Evolutionary conservation across 176 grass and related monocot genomes (phyloP), one percentile per base, ranked within the genome.

Genomic region (Poa pratensis): DNA sequence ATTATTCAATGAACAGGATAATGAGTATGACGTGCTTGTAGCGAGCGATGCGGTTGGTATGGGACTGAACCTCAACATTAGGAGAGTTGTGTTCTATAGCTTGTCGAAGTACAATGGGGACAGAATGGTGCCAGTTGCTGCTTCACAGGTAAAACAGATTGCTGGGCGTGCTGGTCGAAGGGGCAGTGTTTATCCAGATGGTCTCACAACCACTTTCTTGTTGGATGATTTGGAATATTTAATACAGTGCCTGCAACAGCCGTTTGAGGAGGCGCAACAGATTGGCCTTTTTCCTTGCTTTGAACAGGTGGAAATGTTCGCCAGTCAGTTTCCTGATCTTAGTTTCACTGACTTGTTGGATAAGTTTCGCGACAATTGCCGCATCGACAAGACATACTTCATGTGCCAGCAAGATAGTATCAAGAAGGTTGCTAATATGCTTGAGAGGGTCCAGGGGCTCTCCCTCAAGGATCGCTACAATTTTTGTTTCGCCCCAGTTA

Each of bases 31-130:
- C 73, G 79, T 95, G 34, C 83, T 98, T 85, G 91, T 98, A 58
- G 96, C 96, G 11, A 98, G 96, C 67, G 96, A 98, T 76, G 96
- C 93, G 0, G 89, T 98, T 2, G 93, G 96, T 15, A 98, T 98
- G 96, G 93, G 96, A 4, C 84, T 98, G 77, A 98, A 98, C 90
- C 94, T 98, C 77, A 95, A 98, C 86, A 98, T 98, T 62, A 89
- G 96, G 50, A 87, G 96, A 75, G 93, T 98, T 43, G 89, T 95
- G 6, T 98, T 98, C 77, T 92, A 94, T 85, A 92, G 61, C 16
- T 76, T 98, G 65, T 69, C 80, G 0, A 98, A 95, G 39, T 95
- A 83, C 72, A 98, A 98, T 67, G 96, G 96, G 55, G 93, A 98
- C 49, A 95, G 84, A 76, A 94, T 95, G 80, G 93, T 92, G 49